Base-by-base conservation (phyloP, 2,329 filamentous ascomycete species). In the Ceratocystis lukuohia region DNA sequence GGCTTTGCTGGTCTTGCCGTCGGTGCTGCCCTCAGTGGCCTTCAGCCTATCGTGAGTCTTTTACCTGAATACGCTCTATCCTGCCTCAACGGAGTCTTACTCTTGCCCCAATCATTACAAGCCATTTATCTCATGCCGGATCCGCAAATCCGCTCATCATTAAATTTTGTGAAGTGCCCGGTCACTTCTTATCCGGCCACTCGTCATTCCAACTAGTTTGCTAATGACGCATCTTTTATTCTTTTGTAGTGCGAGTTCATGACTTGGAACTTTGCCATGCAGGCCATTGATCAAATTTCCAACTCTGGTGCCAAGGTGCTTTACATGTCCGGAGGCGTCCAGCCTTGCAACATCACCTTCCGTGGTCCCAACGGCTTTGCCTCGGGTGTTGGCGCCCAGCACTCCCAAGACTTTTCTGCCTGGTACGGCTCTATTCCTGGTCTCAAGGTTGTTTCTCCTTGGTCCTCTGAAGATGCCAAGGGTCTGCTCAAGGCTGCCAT, bases 211-310 rank as follows among this genome's bases (percentile, higher is more conserved):
- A 10, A 33, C n/a, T 17, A 6, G n/a, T 33, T 63, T 63, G 61
- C 67, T 66, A 63, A 69, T 57, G 28, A 37, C 8, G 22, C 56
- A n/a, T 46, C 28, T 30, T 67, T 63, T 48, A n/a, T 30, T 46
- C 61, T 22, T 33, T 22, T 69, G 7, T 71, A 94, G 90, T 94
- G 89, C 84, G 94, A 99, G 82, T 99, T 99, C 84, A 99, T 99
- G 94, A 99, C 94, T 74, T 97, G 96, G 86, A 99, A 99, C 85
- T 97, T 97, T 76, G 93, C 94, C 78, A 99, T 99, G 94, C 94
- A 99, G 82, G 91, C 94, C 76, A 99, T 99, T 78, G 94, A 99
- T 77, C 94, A 99, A 78, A 90, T 99, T 76, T 92, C 99, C 85
- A 99, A 99, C 86, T 97, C 93, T 62, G 94, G 84, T 72, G 94